These are phyloP conservation scores for Paralagenidium karlingii DNA, from an alignment of 352 stramenopile species.

Conservation along the genomic window DNA sequence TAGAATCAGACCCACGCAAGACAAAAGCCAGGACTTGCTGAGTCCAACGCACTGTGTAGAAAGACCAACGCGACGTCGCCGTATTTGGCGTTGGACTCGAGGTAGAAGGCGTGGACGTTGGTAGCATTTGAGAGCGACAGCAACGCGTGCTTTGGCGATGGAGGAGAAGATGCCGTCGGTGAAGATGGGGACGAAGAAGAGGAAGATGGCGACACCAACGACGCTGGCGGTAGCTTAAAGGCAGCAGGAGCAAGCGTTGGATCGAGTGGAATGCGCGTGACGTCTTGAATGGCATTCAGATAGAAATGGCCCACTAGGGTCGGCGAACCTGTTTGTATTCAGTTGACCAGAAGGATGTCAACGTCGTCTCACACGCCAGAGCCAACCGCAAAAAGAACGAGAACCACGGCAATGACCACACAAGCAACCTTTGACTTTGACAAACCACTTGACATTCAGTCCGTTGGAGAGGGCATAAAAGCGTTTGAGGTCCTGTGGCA, in stretches of 20 bases:
- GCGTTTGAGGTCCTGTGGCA: slow-evolving; percentile 51
- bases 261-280: slow-evolving; percentile 25
- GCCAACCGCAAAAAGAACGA: too few relatives aligned
- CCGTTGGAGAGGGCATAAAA: slow-evolving; percentile 63
- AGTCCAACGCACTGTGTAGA: slow-evolving; percentile 4
- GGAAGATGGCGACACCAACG: too few relatives aligned
- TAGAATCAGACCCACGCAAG: slow-evolving; percentile 2
- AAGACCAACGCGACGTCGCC: slow-evolving; percentile 38
- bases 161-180: background rate
- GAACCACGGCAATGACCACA: background rate
- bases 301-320: slow-evolving; percentile 51
- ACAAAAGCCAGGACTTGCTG: background rate
- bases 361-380: too few relatives aligned
- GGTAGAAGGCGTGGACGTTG: slow-evolving; percentile 23
- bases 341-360: too few relatives aligned
- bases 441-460: slow-evolving; percentile 62
- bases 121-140: too few relatives aligned
- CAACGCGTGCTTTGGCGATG: background rate
- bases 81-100: slow-evolving; percentile 44
- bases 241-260: too few relatives aligned
- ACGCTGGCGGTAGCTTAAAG: too few relatives aligned
- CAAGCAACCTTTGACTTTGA: slow-evolving; percentile 21
- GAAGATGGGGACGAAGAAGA: slow-evolving; percentile 1
- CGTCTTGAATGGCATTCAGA: slow-evolving; percentile 43
- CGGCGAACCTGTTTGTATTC: slow-evolving; percentile 12